These are phyloP conservation scores for Corymbia maculata DNA, from an alignment of 345 rosid genomes.

Conservation along the genomic window DNA sequence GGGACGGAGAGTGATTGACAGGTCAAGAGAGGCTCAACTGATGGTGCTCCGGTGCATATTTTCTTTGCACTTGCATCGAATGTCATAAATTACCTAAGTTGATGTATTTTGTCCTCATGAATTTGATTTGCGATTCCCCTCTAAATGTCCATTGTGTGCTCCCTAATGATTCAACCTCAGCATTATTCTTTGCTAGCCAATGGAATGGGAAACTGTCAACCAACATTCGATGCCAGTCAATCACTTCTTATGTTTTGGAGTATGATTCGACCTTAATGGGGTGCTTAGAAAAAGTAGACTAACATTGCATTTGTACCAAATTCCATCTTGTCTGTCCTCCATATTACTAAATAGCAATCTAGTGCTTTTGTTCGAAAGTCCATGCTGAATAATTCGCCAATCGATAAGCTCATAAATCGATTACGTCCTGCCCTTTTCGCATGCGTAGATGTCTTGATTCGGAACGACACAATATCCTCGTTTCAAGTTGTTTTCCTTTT, in stretches of 20 bases:
- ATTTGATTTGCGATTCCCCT: neutral
- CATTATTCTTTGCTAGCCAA: neutral
- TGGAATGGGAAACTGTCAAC: neutral
- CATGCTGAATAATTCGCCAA: neutral
- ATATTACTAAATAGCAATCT: rapidly evolving
- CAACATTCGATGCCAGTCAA: neutral
- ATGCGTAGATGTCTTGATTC: neutral
- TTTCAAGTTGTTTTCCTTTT: neutral
- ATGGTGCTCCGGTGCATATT: neutral
- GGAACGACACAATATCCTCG: neutral
- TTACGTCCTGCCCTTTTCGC: neutral
- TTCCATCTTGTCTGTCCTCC: neutral
- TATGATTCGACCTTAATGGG: neutral
- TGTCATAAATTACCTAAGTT: rapidly evolving
- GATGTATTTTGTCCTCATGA: neutral
- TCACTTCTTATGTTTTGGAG: neutral
- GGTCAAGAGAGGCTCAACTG: neutral
- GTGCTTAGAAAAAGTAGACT: neutral
- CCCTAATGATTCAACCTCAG: neutral
- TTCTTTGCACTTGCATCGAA: neutral
- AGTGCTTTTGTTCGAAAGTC: neutral
- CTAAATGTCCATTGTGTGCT: neutral
- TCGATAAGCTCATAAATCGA: neutral
- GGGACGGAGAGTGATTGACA: neutral
- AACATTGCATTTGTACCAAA: neutral